These are phyloP conservation scores for Colletotrichum liriopes DNA, from an alignment of 2,329 filamentous ascomycete species.

Conservation along the genomic window DNA sequence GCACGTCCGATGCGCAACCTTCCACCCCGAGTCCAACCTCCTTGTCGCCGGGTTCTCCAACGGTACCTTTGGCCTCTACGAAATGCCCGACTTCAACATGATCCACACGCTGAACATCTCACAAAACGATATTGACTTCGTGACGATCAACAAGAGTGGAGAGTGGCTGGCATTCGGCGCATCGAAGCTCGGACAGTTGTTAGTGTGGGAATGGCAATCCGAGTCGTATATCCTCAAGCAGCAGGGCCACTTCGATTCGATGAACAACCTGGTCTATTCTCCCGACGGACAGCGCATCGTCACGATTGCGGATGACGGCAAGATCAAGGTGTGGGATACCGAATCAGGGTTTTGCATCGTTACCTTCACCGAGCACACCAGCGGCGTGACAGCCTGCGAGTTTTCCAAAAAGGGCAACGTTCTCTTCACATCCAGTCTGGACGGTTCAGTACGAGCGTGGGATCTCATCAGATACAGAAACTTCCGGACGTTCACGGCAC, in stretches of 20 bases:
- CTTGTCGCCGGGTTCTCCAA: slow-evolving; percentile 97
- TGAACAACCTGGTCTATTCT: slow-evolving; percentile 94
- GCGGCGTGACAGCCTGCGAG: slow-evolving; percentile 93
- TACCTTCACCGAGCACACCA: slow-evolving; percentile 97
- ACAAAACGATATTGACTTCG: slow-evolving; percentile 95
- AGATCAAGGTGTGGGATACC: slow-evolving; percentile 98
- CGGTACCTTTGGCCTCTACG: slow-evolving; percentile 93
- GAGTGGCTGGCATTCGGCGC: slow-evolving; percentile 99
- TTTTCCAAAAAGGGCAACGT: slow-evolving; percentile 97
- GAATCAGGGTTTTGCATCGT: slow-evolving; percentile 98
- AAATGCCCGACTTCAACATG: slow-evolving; percentile 95
- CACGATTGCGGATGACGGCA: slow-evolving; percentile 95
- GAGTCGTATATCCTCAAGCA: slow-evolving; percentile 99
- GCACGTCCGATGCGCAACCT: slow-evolving; percentile 90
- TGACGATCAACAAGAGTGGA: slow-evolving; percentile 93
- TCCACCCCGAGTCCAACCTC: slow-evolving; percentile 89
- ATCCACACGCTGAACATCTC: slow-evolving; percentile 96
- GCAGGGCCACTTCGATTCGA: slow-evolving; percentile 95
- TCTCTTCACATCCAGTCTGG: slow-evolving; percentile 93
- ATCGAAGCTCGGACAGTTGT: slow-evolving; percentile 92
- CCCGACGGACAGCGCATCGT: slow-evolving; percentile 94
- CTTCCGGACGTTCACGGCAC: slow-evolving; percentile 97
- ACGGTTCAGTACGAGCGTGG: slow-evolving; percentile 96
- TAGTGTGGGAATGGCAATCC: slow-evolving; percentile 99
- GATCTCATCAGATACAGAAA: slow-evolving; percentile 96